These are phyloP conservation scores for Calonectria leucothoes DNA, from an alignment of 2,329 filamentous ascomycete species.

Conservation along the genomic window DNA sequence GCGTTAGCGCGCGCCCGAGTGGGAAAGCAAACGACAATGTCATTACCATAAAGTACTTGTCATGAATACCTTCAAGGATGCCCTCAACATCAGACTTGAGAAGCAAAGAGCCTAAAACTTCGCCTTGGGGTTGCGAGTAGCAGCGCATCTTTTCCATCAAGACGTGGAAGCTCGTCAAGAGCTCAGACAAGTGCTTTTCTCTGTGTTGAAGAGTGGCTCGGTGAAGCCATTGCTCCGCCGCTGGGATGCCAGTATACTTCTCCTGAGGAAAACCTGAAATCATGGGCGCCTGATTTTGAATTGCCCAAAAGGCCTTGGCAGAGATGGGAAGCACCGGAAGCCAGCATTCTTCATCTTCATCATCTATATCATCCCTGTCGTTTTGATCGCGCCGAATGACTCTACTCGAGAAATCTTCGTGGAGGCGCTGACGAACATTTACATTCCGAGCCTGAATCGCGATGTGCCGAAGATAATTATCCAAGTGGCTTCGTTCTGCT, in stretches of 20 bases:
- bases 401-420: not conserved
- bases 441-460: conserved; percentile 9
- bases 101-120: not conserved
- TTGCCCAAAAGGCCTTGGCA: conserved; percentile 18
- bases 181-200: conserved; percentile 21
- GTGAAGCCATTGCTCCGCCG: conserved; percentile 14
- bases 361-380: not conserved
- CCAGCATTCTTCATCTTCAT: not conserved
- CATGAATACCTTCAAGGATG: not conserved
- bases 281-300: not conserved
- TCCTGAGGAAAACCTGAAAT: not conserved
- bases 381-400: not conserved
- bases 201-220: not conserved
- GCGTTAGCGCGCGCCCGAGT: not conserved
- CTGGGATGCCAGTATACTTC: conserved; percentile 18
- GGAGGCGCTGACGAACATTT: not conserved
- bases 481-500: not conserved
- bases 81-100: not conserved
- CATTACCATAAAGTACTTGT: not conserved
- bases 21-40: not conserved
- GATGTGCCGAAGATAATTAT: conserved; percentile 1
- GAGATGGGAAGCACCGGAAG: conserved; percentile 23
- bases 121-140: not conserved
- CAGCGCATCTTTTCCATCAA: conserved; percentile 5
- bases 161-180: not conserved